A percentile compares a stretch with the other conserved stretches of the same genome.
Evolutionary conservation across 352 stramenopile species (phyloP).

Genomic region (Albugo candida): DNA sequence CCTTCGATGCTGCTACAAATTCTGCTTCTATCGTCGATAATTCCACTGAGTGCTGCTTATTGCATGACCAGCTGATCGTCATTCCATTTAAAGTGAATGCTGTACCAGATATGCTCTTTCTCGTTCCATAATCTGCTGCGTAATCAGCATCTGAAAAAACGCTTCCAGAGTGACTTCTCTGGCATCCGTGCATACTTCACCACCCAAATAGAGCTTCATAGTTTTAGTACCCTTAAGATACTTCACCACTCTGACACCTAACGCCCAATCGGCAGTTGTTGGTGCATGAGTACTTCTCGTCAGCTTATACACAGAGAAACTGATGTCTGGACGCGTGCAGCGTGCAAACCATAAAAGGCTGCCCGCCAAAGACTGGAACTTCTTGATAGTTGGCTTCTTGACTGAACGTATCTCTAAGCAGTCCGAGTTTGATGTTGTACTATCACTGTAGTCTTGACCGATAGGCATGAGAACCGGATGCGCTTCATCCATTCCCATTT

Average conservation of each 20-base stretch:
- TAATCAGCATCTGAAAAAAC: neutral
- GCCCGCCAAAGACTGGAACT: constrained; percentile 17
- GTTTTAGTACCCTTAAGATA: constrained; percentile 11
- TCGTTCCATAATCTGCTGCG: neutral
- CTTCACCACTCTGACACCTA: constrained; percentile 8
- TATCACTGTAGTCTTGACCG: neutral
- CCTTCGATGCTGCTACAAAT: constrained; percentile 6
- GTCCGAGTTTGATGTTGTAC: neutral
- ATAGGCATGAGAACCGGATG: constrained; percentile 9
- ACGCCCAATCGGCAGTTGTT: constrained; percentile 1
- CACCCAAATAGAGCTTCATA: constrained; percentile 5
- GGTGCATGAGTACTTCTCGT: constrained; percentile 7
- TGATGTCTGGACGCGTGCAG: constrained; percentile 13
- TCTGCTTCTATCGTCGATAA: constrained; percentile 11
- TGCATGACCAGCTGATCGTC: constrained; percentile 2
- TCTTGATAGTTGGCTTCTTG: constrained; percentile 5
- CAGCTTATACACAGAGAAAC: constrained; percentile 10
- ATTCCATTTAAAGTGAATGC: neutral
- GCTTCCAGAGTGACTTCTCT: neutral
- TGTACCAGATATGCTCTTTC: neutral
- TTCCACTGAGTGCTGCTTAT: constrained; percentile 7
- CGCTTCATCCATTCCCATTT: constrained; percentile 5
- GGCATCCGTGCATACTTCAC: neutral
- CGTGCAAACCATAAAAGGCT: constrained; percentile 15
- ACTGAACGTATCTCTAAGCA: neutral